Evolutionary conservation across 352 stramenopile species (phyloP).

Genomic region (Phytophthora capsici): DNA sequence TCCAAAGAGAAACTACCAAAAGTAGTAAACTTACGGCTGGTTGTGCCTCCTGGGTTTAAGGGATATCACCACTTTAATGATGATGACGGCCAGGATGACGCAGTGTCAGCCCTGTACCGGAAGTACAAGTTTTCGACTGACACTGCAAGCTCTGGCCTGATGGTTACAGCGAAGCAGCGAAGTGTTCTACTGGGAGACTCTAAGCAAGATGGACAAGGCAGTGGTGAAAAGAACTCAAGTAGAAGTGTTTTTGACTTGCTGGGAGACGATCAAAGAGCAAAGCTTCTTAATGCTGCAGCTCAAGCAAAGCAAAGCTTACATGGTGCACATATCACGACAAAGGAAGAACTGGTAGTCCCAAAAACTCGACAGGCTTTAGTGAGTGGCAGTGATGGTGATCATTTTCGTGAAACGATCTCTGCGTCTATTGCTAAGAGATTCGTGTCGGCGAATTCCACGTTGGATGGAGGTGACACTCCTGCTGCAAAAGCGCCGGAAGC

Average conservation of each 20-base stretch:
- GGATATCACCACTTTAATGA: conserved; percentile 56
- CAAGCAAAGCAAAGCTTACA: conserved; percentile 37
- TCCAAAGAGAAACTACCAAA: conserved; percentile 55
- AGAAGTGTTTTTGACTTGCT: conserved; percentile 74
- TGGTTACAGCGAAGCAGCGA: conserved; percentile 64
- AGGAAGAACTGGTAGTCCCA: conserved; percentile 6
- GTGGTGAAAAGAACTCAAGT: conserved; percentile 5
- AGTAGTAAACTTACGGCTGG: conserved; percentile 42
- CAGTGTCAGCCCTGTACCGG: conserved; percentile 48
- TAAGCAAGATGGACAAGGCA: background rate
- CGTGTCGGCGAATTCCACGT: conserved; percentile 46
- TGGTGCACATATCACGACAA: background rate
- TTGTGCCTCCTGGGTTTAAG: conserved; percentile 63
- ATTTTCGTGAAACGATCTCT: conserved; percentile 79
- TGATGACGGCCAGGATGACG: conserved; percentile 27
- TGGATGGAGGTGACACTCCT: conserved; percentile 4
- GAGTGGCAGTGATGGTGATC: conserved; percentile 33
- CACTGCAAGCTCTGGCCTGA: conserved; percentile 33
- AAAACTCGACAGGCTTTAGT: conserved; percentile 51
- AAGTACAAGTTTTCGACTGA: conserved; percentile 64
- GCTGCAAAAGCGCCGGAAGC: background rate
- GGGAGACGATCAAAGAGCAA: conserved; percentile 47
- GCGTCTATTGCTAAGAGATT: conserved; percentile 87
- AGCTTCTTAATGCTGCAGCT: conserved; percentile 47
- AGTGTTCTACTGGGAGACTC: conserved; percentile 45